phyloP scores from a whole-genome alignment of 2,329 filamentous ascomycete genomes.

The Acephala macrosclerotiorum region DNA sequence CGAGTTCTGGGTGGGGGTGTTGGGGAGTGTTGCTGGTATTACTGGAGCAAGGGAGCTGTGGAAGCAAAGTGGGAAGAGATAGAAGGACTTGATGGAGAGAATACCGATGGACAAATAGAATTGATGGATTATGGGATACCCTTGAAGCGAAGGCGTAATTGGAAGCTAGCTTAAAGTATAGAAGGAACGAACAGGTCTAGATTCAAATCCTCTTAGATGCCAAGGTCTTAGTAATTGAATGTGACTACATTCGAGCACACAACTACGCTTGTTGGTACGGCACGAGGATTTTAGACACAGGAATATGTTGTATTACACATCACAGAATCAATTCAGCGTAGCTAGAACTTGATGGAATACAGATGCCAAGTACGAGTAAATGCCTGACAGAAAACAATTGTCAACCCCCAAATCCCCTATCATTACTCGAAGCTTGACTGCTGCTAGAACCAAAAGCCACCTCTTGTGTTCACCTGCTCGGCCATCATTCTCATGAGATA shows the following conservation, averaged over 20 bases:
- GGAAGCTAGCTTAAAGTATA: neutral
- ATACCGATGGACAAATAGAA: neutral
- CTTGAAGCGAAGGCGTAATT: slow-evolving; percentile 2
- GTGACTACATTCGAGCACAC: no score
- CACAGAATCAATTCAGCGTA: no score
- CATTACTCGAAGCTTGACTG: neutral
- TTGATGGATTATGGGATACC: neutral
- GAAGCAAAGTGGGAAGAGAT: slow-evolving; percentile 41
- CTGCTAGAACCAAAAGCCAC: neutral
- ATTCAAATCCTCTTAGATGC: no score
- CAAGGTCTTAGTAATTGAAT: no score
- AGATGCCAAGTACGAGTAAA: no score
- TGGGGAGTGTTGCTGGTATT: slow-evolving; percentile 59
- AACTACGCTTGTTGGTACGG: no score
- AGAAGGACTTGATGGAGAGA: neutral
- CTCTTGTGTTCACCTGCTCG: neutral
- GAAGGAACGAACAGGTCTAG: neutral
- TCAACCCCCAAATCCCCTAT: neutral
- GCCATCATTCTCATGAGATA: neutral
- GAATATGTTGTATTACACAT: no score
- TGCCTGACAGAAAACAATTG: no score
- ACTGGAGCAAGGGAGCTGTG: slow-evolving; percentile 54
- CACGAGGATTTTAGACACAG: no score
- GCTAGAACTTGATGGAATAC: no score
- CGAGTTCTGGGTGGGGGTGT: slow-evolving; percentile 63